Base-by-base conservation (phyloP, 2,329 filamentous ascomycete species). In the Cercospora beticola region DNA sequence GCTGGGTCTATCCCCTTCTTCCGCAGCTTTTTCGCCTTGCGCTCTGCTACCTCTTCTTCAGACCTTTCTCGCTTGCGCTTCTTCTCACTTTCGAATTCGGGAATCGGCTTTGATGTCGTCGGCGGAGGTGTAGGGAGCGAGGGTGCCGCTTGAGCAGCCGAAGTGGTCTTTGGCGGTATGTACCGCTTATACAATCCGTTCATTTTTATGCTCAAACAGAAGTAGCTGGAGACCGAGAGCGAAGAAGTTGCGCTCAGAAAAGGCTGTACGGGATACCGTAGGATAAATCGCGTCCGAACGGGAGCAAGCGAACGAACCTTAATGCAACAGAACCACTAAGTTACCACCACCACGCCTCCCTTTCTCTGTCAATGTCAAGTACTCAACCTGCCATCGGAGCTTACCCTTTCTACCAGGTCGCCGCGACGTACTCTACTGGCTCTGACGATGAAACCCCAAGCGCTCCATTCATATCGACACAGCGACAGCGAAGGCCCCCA, bases 151-250 rank as follows among this genome's bases (percentile, higher is more conserved):
- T 36, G 56, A 30, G 62, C 33, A 33, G 72, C 36, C 2, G 74
- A 59, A 6, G 14, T n/a, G 18, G 18, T 36, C 60, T 76, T 79
- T 4, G 82, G 79, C 63, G 83, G 82, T 52, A 82, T 81, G 72
- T 84, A 83, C 63, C 82, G 80, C 31, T 81, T 78, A 71, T 85
- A 83, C 40, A 85, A 79, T 59, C 80, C 79, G 64, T 79, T 71
- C 81, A 68, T 82, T 79, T n/a, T 83, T 61, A 16, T 21, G 18
- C 28, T 31, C 31, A 9, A 33, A 4, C 31, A 14, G 16, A 23
- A n/a, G 56, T 12, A 7, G 16, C 10, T 12, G 56, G 3, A 21
- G n/a, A 23, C 16, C 26, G 16, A n/a, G 16, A 30, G 8, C 33
- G 33, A 40, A 36, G 56, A 18, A 36, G 18, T 54, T 28, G 56